phyloP scores from a whole-genome alignment of 2,329 filamentous ascomycete species.

The Botrytis deweyae region DNA sequence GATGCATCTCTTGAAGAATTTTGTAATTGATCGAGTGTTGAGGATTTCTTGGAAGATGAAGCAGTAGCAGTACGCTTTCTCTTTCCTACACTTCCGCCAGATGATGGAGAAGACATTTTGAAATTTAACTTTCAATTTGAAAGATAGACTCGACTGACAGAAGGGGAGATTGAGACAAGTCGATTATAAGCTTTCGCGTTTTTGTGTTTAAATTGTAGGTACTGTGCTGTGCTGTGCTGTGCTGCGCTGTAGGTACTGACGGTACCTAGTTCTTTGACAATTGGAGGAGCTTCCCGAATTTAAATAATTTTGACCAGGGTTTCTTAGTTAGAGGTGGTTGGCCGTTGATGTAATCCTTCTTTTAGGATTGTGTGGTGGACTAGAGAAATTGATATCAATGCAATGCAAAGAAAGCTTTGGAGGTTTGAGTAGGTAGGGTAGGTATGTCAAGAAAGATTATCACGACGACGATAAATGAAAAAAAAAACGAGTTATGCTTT shows the following conservation, averaged over 20 bases:
- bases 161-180: not conserved
- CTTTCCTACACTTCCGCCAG: slow-evolving; percentile 54
- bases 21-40: slow-evolving; percentile 57
- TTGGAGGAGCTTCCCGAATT: slow-evolving; percentile 1
- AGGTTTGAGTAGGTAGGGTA: not conserved
- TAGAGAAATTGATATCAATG: not conserved
- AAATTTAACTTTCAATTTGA: not conserved
- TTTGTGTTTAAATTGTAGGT: not conserved
- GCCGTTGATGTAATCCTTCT: not conserved
- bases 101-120: slow-evolving; percentile 41
- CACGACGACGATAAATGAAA: not conserved
- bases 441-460: not conserved
- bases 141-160: not conserved
- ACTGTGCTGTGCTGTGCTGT: not conserved
- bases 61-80: slow-evolving; percentile 71
- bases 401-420: not conserved
- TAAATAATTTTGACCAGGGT: slow-evolving; percentile 16
- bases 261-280: not conserved
- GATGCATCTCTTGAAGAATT: slow-evolving; percentile 81
- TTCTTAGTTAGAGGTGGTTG: not conserved
- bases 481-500: not conserved
- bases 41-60: slow-evolving; percentile 48
- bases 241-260: no score
- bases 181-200: not conserved
- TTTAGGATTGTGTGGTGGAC: not conserved